Base-by-base conservation (phyloP, 176 grass and related monocot species). In the Musa acuminata region DNA sequence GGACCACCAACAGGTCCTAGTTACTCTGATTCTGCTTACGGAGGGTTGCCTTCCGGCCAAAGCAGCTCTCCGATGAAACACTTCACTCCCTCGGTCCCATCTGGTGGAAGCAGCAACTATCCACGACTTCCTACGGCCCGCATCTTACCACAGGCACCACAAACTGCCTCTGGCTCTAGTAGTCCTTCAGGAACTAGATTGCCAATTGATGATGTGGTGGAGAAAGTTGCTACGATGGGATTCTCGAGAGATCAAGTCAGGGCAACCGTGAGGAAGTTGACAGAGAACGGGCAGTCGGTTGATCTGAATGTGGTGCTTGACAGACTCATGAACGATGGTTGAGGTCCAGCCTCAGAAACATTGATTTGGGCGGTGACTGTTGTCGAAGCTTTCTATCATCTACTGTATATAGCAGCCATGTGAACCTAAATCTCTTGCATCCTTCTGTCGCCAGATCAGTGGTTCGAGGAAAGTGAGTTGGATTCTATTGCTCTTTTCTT, bases 171-270 rank as follows among this genome's bases (percentile, higher is more conserved):
- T 13, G 55, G 17, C 5, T 84, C 71, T 11, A 73, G 88, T 24
- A 79, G 8, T 48, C 81, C 84, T 16, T 77, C 82, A 0, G 78
- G 84, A 26, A 82, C n/a, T 26, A 84, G 85, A 60, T 72, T 84
- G 76, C 69, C 84, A 17, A 25, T 91, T 0, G 90, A 99, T 13
- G 95, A 99, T 21, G 90, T 99, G 50, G 87, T 99, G 1, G 95
- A 99, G 60, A 94, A 94, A 75, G 95, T 99, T 60, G 73, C 95
- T 7, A 94, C 81, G 1, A 99, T 99, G 95, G 95, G 95, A 9
- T 99, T 99, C 82, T 99, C 95, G 2, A 87, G 85, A 59, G 90
- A 99, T 58, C 90, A 99, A 58, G 90, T 94, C 13, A 94, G 95
- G 82, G 88, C 80, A 27, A 82, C 90, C 0, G 90, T 99, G 25